Evolutionary conservation across 495 filamentous ascomycete genomes (phyloP), one percentile per base, ranked within the genome.

Genomic region (Platismatia glauca): DNA sequence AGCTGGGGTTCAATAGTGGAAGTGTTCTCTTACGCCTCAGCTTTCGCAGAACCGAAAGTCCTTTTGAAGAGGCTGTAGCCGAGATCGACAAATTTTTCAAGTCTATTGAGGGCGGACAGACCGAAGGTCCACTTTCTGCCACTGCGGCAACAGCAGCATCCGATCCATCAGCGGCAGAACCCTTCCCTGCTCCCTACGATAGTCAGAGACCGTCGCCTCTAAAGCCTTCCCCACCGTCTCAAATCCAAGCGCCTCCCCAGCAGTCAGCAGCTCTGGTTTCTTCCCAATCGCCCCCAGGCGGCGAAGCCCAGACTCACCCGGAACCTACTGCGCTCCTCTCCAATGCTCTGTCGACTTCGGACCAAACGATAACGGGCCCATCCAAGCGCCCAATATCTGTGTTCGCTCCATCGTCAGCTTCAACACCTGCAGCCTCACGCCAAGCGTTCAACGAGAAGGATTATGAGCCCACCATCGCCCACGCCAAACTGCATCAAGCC

Each of bases 1-100:
- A 95, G 68, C 74, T 96, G 37, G 94, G 94, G 1, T 86, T 91
- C 68, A 95, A 89, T 69, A 85, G 82, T 56, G 93, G 94, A 7
- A 89, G 81, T 71, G 82, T 87, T 7, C 74, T 95, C n/a, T 76
- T 97, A 38, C 79, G 88, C 31, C 75, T 97, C 41, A 83, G 78
- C 59, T 97, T 92, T 75, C 83, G 79, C 67, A 79, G 76, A 59
- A 93, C 89, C 8, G 83, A 88, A 33, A 83, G 84, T 63, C 91
- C 91, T 11, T 76, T 97, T 29, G 90, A 90, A 67, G 87, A 90
- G 65, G 93, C 94, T 22, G 87, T 96, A 86, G 74, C 72, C 50
- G 83, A 93, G 71, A 96, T 97, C 64, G 79, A 77, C 24, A 76
- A 81, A 61, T 89, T 87, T 70, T 89, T 95, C 71, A 80, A 75